A percentile compares a stretch with the other conserved stretches of the same genome.
Conservation (phyloP, 2,329 filamentous ascomycete genomes). For the Leptographium radiaticola region DNA sequence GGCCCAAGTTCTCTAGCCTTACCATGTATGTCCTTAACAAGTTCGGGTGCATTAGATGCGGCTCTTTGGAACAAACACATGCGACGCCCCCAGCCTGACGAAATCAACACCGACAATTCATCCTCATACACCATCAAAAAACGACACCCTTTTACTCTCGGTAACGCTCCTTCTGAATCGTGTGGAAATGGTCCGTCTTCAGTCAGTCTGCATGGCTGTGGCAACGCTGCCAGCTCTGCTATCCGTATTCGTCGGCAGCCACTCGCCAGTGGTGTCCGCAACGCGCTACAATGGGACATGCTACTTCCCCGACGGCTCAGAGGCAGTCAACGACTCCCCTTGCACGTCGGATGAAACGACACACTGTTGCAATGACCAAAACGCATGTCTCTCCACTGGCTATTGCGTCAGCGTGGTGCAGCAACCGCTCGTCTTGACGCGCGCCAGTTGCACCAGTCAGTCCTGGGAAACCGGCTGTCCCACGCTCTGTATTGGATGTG, state of each 20-base stretch:
- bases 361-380: conserved; percentile 8
- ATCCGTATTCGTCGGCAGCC: no score
- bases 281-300: conserved; percentile 2
- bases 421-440: conserved; percentile 6
- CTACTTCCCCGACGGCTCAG: conserved; percentile 9
- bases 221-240: background rate
- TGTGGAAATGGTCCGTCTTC: no score
- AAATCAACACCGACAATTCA: no score
- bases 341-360: conserved; percentile 1
- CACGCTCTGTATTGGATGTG: conserved; percentile 2
- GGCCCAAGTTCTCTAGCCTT: no score
- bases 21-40: no score
- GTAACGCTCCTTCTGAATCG: no score
- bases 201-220: background rate
- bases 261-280: background rate
- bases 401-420: conserved; percentile 7
- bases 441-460: conserved; percentile 9
- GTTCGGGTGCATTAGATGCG: no score
- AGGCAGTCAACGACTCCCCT: background rate
- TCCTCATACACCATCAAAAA: no score
- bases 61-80: no score
- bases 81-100: no score
- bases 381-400: conserved; percentile 6
- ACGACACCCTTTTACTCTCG: no score
- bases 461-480: conserved; percentile 9